These are phyloP conservation scores for Cystoisospora suis DNA, from an alignment of 169 alveolate species.

Conservation along the genomic window DNA sequence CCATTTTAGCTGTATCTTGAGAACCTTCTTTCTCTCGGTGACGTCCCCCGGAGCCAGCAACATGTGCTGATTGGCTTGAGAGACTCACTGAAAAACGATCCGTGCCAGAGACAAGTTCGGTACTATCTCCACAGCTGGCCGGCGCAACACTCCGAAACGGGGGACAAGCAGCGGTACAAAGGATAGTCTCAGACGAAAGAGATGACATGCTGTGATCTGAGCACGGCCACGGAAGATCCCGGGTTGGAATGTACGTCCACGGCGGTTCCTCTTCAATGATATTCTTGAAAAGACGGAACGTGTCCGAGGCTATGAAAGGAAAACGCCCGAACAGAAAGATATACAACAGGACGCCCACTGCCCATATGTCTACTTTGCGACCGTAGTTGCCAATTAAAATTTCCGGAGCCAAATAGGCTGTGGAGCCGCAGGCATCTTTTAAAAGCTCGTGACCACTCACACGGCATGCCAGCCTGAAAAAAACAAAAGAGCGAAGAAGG, in stretches of 20 bases:
- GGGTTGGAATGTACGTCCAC: slow-evolving; percentile 30
- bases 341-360: slow-evolving; percentile 34
- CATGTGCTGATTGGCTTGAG: too few species aligned
- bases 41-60: too few species aligned
- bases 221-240: neutral
- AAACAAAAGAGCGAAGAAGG: neutral
- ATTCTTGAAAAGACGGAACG: neutral
- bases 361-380: slow-evolving; percentile 43
- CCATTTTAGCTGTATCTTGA: too few species aligned
- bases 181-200: neutral
- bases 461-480: slow-evolving; percentile 15
- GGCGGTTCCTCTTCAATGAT: slow-evolving; percentile 21
- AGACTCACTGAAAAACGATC: too few species aligned
- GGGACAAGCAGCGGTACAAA: neutral
- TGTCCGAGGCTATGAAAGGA: slow-evolving; percentile 25
- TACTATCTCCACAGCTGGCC: neutral
- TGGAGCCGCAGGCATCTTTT: slow-evolving; percentile 35
- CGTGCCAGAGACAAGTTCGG: too few species aligned
- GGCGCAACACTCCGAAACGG: neutral
- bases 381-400: slow-evolving; percentile 35
- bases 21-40: too few species aligned
- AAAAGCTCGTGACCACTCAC: neutral
- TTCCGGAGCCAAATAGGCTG: slow-evolving; percentile 40
- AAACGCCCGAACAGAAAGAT: slow-evolving; percentile 29
- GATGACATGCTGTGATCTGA: neutral